Evolutionary conservation across 495 filamentous ascomycete species (phyloP).

Genomic region (Pyrenopolyporus hunteri): DNA sequence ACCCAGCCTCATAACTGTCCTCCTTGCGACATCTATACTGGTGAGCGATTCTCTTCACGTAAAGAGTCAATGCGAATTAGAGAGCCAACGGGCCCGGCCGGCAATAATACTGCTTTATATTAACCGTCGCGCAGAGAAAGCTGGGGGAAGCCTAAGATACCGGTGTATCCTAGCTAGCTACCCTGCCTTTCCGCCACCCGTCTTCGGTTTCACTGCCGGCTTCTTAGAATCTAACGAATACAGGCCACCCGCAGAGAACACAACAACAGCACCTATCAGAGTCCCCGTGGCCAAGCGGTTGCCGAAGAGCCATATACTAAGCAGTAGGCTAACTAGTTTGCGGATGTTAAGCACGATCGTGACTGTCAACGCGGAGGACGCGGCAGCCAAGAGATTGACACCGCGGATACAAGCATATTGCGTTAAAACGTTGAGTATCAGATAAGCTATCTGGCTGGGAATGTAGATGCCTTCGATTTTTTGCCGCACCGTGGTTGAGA

Average conservation of each 20-base stretch:
- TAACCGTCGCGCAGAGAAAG: neutral
- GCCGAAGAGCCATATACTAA: conserved; percentile 94
- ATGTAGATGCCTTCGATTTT: conserved; percentile 51
- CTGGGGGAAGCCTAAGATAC: neutral
- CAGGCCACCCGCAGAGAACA: conserved; percentile 85
- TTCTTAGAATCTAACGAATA: conserved; percentile 77
- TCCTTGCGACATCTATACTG: too few species aligned
- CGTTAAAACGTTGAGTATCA: conserved; percentile 82
- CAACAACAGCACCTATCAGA: conserved; percentile 77
- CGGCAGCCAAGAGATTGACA: conserved; percentile 86
- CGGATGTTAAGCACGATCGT: conserved; percentile 95
- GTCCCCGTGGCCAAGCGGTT: conserved; percentile 78
- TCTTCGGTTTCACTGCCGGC: conserved; percentile 28
- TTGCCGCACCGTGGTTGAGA: conserved; percentile 41
- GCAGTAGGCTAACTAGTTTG: conserved; percentile 86
- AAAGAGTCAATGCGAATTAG: neutral
- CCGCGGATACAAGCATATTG: conserved; percentile 95
- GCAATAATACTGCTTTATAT: neutral
- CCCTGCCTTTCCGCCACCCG: conserved; percentile 30
- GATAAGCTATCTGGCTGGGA: conserved; percentile 73
- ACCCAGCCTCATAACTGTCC: too few species aligned
- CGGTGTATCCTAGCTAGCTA: conserved; percentile 14
- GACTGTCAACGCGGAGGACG: conserved; percentile 88
- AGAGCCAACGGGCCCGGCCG: neutral
- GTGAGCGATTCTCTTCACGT: too few species aligned